A percentile compares a stretch with the other conserved stretches of the same genome.
Evolutionary conservation across 2,329 filamentous ascomycete species (phyloP).

Genomic region (Exophiala calicioides): DNA sequence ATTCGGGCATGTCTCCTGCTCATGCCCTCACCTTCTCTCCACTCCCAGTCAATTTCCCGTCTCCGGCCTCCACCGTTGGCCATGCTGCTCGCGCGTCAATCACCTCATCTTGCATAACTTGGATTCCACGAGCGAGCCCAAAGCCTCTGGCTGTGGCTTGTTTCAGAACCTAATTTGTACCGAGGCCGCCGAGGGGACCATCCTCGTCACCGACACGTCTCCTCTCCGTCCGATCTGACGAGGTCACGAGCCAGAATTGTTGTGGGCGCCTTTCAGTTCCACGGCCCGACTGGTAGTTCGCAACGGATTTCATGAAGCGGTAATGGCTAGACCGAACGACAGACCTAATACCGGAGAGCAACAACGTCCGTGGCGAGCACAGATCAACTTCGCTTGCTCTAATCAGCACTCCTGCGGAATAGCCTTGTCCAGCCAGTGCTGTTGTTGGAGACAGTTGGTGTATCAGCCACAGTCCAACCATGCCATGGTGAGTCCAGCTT

Average conservation of each 20-base stretch:
- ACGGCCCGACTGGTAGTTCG: too few relatives aligned
- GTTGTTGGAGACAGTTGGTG: background rate
- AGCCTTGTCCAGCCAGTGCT: conserved; percentile 11
- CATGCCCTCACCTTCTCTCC: conserved; percentile 10
- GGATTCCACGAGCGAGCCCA: conserved; percentile 2
- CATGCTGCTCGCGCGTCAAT: conserved; percentile 2
- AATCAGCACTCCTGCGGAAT: conserved; percentile 4
- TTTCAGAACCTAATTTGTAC: conserved; percentile 23
- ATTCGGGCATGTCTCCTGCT: background rate
- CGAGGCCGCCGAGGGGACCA: conserved; percentile 3
- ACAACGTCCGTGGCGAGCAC: background rate
- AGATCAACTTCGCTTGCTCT: conserved; percentile 11
- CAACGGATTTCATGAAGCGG: background rate
- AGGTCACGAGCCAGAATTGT: too few relatives aligned
- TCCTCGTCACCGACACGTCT: background rate
- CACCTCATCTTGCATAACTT: conserved; percentile 25
- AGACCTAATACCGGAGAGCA: background rate
- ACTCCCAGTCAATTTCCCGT: background rate
- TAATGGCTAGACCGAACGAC: background rate
- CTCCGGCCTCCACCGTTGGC: background rate
- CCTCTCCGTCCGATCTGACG: too few relatives aligned
- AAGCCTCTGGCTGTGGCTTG: conserved; percentile 4
- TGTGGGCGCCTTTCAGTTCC: too few relatives aligned
- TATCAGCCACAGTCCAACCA: conserved; percentile 2
- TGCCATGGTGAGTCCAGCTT: conserved; percentile 7